Percentiles rank a stretch among this genome's conserved stretches.
phyloP scores from a whole-genome alignment of 805 yeast species.

The Allodekkera sacchari region DNA sequence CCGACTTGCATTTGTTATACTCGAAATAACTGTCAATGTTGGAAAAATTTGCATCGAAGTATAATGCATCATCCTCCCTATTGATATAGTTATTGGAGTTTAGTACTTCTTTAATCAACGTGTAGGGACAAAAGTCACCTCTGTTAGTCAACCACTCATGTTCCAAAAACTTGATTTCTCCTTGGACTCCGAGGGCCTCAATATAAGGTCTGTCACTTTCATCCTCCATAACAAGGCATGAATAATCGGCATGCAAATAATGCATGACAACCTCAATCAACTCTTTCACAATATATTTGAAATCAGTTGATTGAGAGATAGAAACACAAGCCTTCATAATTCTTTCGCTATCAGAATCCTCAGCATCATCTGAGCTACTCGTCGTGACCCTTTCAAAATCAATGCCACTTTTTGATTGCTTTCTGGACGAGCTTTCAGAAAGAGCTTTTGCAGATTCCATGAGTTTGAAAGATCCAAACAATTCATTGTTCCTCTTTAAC shows the following conservation, averaged over 20 bases:
- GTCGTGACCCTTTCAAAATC: neutral
- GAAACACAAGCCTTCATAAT: conserved; percentile 35
- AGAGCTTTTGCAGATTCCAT: too few species aligned
- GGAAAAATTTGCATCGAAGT: conserved; percentile 27
- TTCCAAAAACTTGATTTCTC: conserved; percentile 16
- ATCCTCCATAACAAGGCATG: conserved; percentile 24
- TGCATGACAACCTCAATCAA: conserved; percentile 31
- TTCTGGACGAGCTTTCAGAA: too few species aligned
- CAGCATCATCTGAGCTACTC: conserved; percentile 3
- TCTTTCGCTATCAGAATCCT: conserved; percentile 9
- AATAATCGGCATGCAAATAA: conserved; percentile 23
- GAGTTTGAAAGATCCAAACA: too few species aligned
- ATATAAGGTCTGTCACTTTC: conserved; percentile 19
- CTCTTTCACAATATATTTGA: conserved; percentile 28
- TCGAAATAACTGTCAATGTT: conserved; percentile 33
- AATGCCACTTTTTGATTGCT: neutral
- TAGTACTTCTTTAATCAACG: conserved; percentile 30
- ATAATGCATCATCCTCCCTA: conserved; percentile 27
- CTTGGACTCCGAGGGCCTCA: conserved; percentile 24
- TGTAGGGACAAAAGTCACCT: conserved; percentile 35
- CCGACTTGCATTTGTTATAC: conserved; percentile 25
- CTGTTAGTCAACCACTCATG: conserved; percentile 32
- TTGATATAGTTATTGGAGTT: conserved; percentile 29
- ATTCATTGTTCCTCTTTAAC: neutral
- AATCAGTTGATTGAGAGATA: conserved; percentile 38